Percentiles rank a stretch among this genome's conserved stretches.
Conservation (phyloP, 169 alveolate species). For the Miamiensis avidus region DNA sequence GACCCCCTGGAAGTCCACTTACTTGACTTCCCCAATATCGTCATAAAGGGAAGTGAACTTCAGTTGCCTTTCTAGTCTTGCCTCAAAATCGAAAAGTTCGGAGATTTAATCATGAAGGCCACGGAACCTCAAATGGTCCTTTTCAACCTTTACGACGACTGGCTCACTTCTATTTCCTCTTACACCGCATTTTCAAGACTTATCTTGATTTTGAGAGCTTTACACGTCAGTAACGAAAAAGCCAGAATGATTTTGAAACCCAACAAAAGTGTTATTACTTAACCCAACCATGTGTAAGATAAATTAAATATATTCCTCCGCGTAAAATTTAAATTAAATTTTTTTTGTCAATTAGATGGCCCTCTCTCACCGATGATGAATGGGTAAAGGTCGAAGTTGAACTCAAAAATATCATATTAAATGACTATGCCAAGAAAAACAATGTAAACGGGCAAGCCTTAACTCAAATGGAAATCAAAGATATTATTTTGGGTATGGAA, state of each 20-base stretch:
- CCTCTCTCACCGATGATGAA: conserved; percentile 98
- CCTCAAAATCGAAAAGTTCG: conserved; percentile 98
- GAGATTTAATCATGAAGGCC: conserved; percentile 98
- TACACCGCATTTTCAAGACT: conserved; percentile 99
- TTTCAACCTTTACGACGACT: conserved; percentile 99
- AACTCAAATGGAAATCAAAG: conserved; percentile 99
- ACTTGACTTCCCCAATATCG: conserved; percentile 99
- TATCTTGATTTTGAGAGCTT: conserved; percentile 96
- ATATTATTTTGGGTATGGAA: conserved; percentile 99
- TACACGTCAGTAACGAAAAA: conserved; percentile 98
- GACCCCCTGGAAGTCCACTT: conserved; percentile 99
- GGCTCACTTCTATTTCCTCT: conserved; percentile 97
- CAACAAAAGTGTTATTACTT: conserved; percentile 95
- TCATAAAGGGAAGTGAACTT: conserved; percentile 99
- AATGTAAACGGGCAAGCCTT: conserved; percentile 98
- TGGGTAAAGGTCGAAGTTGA: conserved; percentile 99
- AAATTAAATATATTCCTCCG: no score
- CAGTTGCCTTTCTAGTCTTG: conserved; percentile 99
- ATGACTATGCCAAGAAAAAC: conserved; percentile 99
- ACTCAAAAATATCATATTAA: conserved; percentile 96
- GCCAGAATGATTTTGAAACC: conserved; percentile 98
- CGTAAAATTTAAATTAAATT: no score
- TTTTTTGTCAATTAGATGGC: conserved; percentile 88
- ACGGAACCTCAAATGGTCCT: conserved; percentile 99
- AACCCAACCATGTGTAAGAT: conserved; percentile 98